phyloP scores from a whole-genome alignment of 2,329 filamentous ascomycete species.

The Emydomyces testavorans region DNA sequence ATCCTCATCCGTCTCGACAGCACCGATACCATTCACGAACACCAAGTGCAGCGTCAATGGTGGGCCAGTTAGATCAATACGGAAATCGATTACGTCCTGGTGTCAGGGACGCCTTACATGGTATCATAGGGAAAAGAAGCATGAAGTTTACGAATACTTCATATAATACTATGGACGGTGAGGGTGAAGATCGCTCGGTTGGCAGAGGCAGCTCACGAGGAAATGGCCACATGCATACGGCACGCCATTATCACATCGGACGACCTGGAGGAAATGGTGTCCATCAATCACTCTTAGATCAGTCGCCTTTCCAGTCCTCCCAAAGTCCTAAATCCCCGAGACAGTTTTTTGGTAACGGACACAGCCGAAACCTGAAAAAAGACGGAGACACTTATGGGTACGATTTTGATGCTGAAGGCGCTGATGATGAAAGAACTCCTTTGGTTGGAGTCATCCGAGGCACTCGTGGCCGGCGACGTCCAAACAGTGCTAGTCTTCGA shows the following conservation, averaged over 20 bases:
- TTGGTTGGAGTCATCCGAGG: constrained; percentile 56
- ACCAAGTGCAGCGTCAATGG: constrained; percentile 75
- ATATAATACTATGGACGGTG: constrained; percentile 46
- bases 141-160: constrained; percentile 84
- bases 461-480: constrained; percentile 49
- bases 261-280: constrained; percentile 61
- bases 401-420: constrained; percentile 71
- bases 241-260: constrained; percentile 68
- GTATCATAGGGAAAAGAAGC: constrained; percentile 66
- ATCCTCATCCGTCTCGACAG: constrained; percentile 46
- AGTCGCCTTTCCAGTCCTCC: constrained; percentile 56
- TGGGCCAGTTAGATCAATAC: constrained; percentile 39
- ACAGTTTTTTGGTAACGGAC: constrained; percentile 45
- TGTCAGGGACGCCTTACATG: constrained; percentile 50
- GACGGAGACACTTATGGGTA: constrained; percentile 56
- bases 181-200: constrained; percentile 55
- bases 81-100: constrained; percentile 50
- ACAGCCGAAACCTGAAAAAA: constrained; percentile 43
- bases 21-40: constrained; percentile 84
- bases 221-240: constrained; percentile 46
- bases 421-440: constrained; percentile 80
- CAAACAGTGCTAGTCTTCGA: constrained; percentile 47
- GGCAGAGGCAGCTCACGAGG: constrained; percentile 52
- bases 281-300: constrained; percentile 62
- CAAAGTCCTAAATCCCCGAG: constrained; percentile 53